Conservation (phyloP, 176 grass and related monocot species). For the Carex parvula region DNA sequence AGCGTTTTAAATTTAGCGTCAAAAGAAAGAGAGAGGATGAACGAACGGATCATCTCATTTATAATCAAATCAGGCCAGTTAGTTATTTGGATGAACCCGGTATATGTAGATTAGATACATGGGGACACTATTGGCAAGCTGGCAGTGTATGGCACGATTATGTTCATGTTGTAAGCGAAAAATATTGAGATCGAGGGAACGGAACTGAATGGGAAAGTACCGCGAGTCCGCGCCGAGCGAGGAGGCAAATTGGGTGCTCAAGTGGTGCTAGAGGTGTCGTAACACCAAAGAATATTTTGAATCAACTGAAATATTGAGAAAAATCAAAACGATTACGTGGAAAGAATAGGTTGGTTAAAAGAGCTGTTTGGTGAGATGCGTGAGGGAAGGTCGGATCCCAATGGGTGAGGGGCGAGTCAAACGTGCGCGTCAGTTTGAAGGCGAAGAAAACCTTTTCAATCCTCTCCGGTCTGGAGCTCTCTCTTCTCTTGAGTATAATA, state of each 20-base stretch:
- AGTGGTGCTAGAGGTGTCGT: conserved; percentile 1
- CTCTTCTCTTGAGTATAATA: too few species aligned
- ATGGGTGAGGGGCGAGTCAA: neutral
- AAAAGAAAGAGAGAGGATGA: conserved; percentile 16
- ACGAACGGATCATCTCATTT: neutral
- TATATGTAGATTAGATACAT: too few species aligned
- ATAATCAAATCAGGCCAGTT: neutral
- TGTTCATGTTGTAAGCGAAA: neutral
- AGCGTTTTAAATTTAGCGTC: conserved; percentile 11
- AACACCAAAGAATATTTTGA: neutral
- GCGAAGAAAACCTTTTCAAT: neutral
- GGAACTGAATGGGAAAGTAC: too few species aligned
- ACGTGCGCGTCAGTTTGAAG: conserved; percentile 28
- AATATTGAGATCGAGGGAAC: too few species aligned
- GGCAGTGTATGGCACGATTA: neutral
- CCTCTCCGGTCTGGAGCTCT: neutral
- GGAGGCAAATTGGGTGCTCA: neutral
- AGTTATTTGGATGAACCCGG: neutral
- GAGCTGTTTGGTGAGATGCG: neutral
- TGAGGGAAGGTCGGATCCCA: neutral
- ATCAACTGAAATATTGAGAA: neutral
- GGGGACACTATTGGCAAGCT: neutral
- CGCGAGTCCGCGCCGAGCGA: neutral
- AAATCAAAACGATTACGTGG: neutral
- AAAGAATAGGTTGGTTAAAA: neutral